Percentiles rank a stretch among this genome's conserved stretches.
phyloP scores from a whole-genome alignment of 306 rosid genomes.

The Glycine tomentella region DNA sequence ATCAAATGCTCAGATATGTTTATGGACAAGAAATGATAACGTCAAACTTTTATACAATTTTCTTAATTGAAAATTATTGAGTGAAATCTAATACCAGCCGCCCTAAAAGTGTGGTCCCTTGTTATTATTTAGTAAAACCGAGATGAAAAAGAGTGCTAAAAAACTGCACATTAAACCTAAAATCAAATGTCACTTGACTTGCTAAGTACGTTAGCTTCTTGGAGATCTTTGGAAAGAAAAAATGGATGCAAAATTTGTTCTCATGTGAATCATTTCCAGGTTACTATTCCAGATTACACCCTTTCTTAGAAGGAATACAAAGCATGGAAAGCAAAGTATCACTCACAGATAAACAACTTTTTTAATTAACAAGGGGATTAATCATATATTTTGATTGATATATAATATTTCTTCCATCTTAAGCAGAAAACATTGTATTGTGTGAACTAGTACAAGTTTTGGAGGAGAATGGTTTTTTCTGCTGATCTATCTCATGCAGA shows the following conservation, averaged over 20 bases:
- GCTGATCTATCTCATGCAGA: not conserved
- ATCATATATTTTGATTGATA: not conserved
- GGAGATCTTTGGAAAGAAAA: slow-evolving; percentile 11
- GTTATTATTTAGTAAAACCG: not conserved
- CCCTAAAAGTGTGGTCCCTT: not conserved
- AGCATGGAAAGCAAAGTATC: not conserved
- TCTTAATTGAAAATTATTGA: slow-evolving; percentile 12
- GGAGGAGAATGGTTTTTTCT: not conserved
- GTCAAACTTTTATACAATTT: not conserved
- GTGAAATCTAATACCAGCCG: not conserved
- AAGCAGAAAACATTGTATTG: not conserved
- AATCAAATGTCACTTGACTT: slow-evolving; percentile 41
- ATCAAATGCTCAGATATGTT: not conserved
- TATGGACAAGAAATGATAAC: slow-evolving; percentile 8
- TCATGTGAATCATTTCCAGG: not conserved
- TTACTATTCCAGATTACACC: not conserved
- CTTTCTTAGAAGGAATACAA: slow-evolving; percentile 16
- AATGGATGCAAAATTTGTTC: slow-evolving; percentile 1
- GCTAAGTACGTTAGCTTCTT: slow-evolving; percentile 4
- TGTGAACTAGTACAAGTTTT: not conserved
- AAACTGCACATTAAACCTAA: not conserved
- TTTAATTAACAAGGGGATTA: not conserved
- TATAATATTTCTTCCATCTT: not conserved
- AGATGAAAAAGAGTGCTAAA: not conserved
- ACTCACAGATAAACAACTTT: not conserved